Evolutionary conservation across 192 early-diverging fungal species (phyloP).

Genomic region (Entrophospora sp.): DNA sequence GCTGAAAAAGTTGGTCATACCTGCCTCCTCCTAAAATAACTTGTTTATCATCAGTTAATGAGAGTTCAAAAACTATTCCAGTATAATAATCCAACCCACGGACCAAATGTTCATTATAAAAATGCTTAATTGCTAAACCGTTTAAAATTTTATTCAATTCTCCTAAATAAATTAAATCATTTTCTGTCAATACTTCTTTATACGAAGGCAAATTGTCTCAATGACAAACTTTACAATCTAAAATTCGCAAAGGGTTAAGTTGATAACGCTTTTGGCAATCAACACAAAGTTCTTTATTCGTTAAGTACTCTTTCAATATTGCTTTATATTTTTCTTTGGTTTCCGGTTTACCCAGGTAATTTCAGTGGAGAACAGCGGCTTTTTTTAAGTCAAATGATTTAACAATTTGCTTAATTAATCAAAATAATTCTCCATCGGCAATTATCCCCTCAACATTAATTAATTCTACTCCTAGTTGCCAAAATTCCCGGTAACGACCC

Average conservation of each 20-base stretch:
- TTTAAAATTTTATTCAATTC: neutral
- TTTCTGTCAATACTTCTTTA: neutral
- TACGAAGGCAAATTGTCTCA: neutral
- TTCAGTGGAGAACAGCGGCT: neutral
- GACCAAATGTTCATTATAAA: conserved; percentile 1
- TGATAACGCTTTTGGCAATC: conserved; percentile 9
- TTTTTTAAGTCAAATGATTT: neutral
- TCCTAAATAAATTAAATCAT: neutral
- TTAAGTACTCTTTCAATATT: neutral
- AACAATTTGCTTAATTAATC: neutral
- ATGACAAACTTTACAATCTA: neutral
- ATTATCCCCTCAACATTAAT: neutral
- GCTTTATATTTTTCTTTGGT: conserved; percentile 11
- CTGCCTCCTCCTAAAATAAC: neutral
- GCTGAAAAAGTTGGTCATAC: neutral
- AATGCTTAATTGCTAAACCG: neutral
- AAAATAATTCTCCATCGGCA: neutral
- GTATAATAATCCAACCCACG: conserved; percentile 13
- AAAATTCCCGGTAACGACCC: neutral
- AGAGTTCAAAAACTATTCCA: neutral
- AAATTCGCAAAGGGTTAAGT: neutral
- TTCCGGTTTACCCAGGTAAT: neutral
- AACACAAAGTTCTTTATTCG: neutral
- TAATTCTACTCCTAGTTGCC: conserved; percentile 3
- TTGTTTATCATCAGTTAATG: neutral